These are phyloP conservation scores for Podaxis sp. DNA, from an alignment of 768 basidiomycete species.

Conservation along the genomic window DNA sequence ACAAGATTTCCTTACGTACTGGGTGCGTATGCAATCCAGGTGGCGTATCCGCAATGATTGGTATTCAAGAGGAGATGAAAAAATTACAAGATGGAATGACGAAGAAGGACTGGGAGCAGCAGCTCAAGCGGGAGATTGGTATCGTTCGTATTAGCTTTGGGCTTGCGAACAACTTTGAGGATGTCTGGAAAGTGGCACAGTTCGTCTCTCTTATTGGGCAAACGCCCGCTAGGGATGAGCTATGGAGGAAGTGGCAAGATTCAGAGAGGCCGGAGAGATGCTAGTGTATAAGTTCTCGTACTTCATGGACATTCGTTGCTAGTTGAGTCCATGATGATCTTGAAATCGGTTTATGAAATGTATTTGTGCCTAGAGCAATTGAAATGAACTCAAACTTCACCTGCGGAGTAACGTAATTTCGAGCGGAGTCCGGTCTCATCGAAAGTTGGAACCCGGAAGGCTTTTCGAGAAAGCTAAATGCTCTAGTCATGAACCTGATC, in stretches of 20 bases:
- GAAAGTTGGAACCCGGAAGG: too few relatives aligned
- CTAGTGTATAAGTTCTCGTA: background rate
- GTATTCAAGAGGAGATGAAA: constrained; percentile 62
- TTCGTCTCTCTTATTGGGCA: constrained; percentile 47
- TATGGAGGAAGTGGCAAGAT: constrained; percentile 31
- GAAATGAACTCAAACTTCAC: too few relatives aligned
- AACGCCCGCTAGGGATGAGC: constrained; percentile 20
- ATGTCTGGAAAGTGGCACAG: constrained; percentile 59
- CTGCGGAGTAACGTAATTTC: too few relatives aligned
- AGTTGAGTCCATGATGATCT: too few relatives aligned
- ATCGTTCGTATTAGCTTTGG: constrained; percentile 78
- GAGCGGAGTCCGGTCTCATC: too few relatives aligned
- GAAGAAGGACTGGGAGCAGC: constrained; percentile 66
- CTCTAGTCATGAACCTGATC: too few relatives aligned
- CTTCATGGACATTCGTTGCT: background rate
- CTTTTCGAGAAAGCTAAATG: too few relatives aligned
- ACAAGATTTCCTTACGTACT: constrained; percentile 73
- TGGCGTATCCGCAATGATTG: constrained; percentile 70
- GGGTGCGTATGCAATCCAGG: constrained; percentile 92
- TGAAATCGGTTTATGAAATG: too few relatives aligned
- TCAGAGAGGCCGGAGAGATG: constrained; percentile 18
- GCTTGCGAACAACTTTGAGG: constrained; percentile 74
- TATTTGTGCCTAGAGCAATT: too few relatives aligned
- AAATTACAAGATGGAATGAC: constrained; percentile 6
- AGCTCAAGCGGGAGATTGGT: constrained; percentile 66